Percentiles rank a stretch among this genome's conserved stretches.
Evolutionary conservation across 352 stramenopile genomes (phyloP).

Genomic region (Globisporangium yorkense): DNA sequence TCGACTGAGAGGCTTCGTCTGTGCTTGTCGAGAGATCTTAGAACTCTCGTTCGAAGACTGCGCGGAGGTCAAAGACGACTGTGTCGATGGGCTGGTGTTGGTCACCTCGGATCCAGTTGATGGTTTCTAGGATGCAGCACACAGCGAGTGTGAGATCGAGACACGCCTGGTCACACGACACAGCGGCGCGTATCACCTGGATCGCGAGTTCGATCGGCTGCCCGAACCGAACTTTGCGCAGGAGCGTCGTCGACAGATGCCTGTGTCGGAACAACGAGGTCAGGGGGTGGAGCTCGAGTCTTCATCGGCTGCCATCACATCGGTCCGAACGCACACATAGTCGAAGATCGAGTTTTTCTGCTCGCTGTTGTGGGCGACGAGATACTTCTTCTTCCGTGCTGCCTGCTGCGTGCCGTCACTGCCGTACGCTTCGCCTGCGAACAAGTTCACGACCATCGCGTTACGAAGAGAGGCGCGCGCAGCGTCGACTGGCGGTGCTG

Average conservation of each 20-base stretch:
- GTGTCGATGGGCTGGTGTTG: background rate
- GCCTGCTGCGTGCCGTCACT: background rate
- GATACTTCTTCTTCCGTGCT: slow-evolving; percentile 25
- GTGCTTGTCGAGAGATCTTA: background rate
- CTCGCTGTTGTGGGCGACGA: slow-evolving; percentile 18
- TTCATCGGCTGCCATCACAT: background rate
- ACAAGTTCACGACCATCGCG: slow-evolving; percentile 4
- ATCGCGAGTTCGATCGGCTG: slow-evolving; percentile 41
- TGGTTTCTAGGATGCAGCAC: background rate
- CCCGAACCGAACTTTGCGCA: slow-evolving; percentile 55
- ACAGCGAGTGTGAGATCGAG: background rate
- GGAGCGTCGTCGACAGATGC: slow-evolving; percentile 38
- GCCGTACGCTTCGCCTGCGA: slow-evolving; percentile 5
- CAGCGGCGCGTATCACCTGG: slow-evolving; percentile 14
- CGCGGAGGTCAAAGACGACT: too few relatives aligned
- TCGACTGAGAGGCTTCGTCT: background rate
- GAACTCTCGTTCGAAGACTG: background rate
- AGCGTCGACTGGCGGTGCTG: too few relatives aligned
- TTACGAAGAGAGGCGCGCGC: background rate
- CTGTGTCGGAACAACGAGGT: slow-evolving; percentile 12
- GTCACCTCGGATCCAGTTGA: too few relatives aligned
- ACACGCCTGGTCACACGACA: background rate
- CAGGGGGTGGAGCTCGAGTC: background rate
- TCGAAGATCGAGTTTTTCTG: slow-evolving; percentile 48
- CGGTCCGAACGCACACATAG: slow-evolving; percentile 42